Evolutionary conservation across 164 flowering plant species (phyloP), one percentile per base, ranked within the genome.

Genomic region (Vitis amurensis): DNA sequence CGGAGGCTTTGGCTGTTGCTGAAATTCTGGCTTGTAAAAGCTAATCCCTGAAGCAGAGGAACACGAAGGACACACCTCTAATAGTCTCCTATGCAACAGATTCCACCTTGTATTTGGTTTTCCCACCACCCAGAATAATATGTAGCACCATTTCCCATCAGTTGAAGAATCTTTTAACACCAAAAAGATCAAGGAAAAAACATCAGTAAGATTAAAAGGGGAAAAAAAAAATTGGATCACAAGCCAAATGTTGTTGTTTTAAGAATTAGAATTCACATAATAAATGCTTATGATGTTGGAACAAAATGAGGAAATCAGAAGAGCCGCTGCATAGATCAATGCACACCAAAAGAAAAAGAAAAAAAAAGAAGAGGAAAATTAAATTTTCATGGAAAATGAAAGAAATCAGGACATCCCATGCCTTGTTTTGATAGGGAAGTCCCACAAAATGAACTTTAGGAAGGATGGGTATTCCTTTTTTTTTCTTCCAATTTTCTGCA

Each of bases 1-100:
- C 8, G 84, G 81, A 8, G 74, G 82, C 74, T 70, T 84, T 0
- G 84, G 78, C 0, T 68, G 79, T 78, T 78, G 77, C 50, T 70
- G 44, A 37, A 37, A 70, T 8, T 81, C 83, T 1, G 52, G 17
- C 9, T 68, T 47, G 68, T 77, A 85, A 68, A 64, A 82, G 8
- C 48, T 57, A 17, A 86, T 76, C 44, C 77, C 84, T 3, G 83
- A 79, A 3, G 86, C 84, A 1, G 83, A 29, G 37, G 30, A 52
- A 19, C 58, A 51, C 9, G 68, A 52, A 66, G 68, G 68, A 51
- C 68, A 66, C 51, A 37, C 68, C 13, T 14, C 11, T n/a, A 15
- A 7, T 12, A 66, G 59, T 30, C 68, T 11, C 11, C 11, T 51
- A 14, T 52, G 50, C 31, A 64, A 52, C 5, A 37, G 7, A 37